Conservation (phyloP, 495 filamentous ascomycete genomes). For the Terfezia claveryi region DNA sequence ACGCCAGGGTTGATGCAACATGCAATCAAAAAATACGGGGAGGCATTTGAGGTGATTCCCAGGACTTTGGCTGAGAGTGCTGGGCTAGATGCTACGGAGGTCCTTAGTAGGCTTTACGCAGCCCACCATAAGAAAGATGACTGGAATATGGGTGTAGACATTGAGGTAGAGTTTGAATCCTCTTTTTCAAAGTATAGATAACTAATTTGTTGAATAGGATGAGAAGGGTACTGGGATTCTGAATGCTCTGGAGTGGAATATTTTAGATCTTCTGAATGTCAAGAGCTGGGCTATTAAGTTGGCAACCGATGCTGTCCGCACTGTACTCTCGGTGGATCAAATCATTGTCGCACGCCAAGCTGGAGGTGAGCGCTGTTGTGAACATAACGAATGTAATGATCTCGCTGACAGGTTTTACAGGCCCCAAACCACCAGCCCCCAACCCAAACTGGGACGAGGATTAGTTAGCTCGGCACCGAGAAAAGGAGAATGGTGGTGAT, state of each 20-base stretch:
- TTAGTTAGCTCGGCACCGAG: conserved; percentile 22
- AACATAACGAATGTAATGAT: not conserved
- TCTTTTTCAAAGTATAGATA: not conserved
- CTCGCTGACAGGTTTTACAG: conserved; percentile 15
- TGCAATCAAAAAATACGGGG: conserved; percentile 87
- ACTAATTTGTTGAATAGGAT: conserved; percentile 27
- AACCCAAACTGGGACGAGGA: conserved; percentile 99
- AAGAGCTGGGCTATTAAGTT: conserved; percentile 95
- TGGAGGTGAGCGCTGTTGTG: conserved; percentile 23
- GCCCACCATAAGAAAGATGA: conserved; percentile 71
- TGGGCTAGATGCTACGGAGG: conserved; percentile 87
- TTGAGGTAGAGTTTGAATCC: conserved; percentile 36
- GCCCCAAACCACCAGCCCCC: conserved; percentile 84
- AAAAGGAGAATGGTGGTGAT: no score
- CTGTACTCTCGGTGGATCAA: conserved; percentile 91
- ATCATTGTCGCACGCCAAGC: conserved; percentile 97
- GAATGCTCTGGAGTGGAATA: conserved; percentile 73
- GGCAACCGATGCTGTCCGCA: conserved; percentile 82
- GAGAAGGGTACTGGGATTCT: conserved; percentile 57
- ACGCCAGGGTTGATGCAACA: conserved; percentile 86
- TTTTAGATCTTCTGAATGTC: conserved; percentile 70
- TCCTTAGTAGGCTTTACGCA: conserved; percentile 74
- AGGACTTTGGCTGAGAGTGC: conserved; percentile 83
- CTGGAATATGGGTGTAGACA: conserved; percentile 81
- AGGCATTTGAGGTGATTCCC: conserved; percentile 93